Evolutionary conservation across 371 early-diverging fungal genomes (phyloP).

Genomic region (Zychaea mexicana): DNA sequence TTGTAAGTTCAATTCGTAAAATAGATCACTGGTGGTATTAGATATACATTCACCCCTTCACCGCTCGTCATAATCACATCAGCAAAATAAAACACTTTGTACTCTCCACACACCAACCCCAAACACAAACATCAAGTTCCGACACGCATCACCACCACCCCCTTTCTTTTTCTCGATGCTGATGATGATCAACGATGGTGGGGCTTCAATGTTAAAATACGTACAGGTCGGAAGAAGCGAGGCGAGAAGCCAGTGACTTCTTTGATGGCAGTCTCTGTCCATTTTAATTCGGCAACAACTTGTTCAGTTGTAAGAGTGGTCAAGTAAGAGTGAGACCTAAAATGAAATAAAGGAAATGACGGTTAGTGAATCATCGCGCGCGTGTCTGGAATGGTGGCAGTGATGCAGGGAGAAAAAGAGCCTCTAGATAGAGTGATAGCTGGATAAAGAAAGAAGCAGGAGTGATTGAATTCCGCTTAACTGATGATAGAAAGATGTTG

Average conservation of each 20-base stretch:
- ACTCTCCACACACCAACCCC: too few relatives aligned
- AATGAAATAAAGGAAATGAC: not conserved
- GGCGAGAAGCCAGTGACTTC: slow-evolving; percentile 61
- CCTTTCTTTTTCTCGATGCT: too few relatives aligned
- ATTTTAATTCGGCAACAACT: slow-evolving; percentile 74
- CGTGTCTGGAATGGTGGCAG: not conserved
- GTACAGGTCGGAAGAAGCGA: slow-evolving; percentile 50
- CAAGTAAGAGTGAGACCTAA: slow-evolving; percentile 66
- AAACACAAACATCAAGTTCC: too few relatives aligned
- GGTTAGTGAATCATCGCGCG: slow-evolving; percentile 21
- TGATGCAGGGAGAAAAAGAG: too few relatives aligned
- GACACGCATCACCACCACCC: too few relatives aligned
- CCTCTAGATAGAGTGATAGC: too few relatives aligned
- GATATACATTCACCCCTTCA: too few relatives aligned
- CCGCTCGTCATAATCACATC: not conserved
- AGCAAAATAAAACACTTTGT: not conserved
- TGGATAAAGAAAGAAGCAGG: too few relatives aligned
- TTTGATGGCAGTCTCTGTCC: slow-evolving; percentile 67
- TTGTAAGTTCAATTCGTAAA: too few relatives aligned
- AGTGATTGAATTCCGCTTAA: slow-evolving; percentile 20
- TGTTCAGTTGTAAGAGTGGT: slow-evolving; percentile 65
- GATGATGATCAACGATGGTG: too few relatives aligned
- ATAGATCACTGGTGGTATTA: not conserved
- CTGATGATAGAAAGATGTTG: not conserved
- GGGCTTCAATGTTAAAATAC: too few relatives aligned